Percentiles rank a stretch among this genome's conserved stretches.
Conservation (phyloP, 352 stramenopile species). For the Pythium brassicae region DNA sequence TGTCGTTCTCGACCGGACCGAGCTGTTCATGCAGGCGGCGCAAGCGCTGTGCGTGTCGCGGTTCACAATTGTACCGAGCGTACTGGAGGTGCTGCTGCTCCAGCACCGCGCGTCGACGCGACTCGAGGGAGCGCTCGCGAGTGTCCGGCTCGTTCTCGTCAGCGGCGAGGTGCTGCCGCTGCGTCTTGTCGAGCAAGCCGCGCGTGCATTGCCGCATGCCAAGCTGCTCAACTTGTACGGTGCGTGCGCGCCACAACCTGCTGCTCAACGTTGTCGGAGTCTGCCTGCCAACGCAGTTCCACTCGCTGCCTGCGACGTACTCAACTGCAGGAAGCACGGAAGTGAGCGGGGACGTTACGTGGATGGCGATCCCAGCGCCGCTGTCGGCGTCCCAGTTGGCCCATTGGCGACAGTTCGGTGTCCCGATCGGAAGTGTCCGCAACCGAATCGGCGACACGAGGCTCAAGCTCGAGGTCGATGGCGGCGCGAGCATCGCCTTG, state of each 20-base stretch:
- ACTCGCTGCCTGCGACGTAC: too few relatives aligned
- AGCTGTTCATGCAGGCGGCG: slow-evolving; percentile 22
- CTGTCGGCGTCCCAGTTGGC: slow-evolving; percentile 12
- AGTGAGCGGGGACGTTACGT: slow-evolving; percentile 56
- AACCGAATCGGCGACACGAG: slow-evolving; percentile 21
- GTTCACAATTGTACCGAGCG: slow-evolving; percentile 46
- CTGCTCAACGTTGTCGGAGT: too few relatives aligned
- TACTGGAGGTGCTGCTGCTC: slow-evolving; percentile 40
- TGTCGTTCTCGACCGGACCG: slow-evolving; percentile 33
- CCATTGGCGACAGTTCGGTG: slow-evolving; percentile 27
- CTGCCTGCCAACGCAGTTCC: too few relatives aligned
- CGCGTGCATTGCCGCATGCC: slow-evolving; percentile 17
- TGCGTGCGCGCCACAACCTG: slow-evolving; percentile 9
- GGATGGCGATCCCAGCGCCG: slow-evolving; percentile 26
- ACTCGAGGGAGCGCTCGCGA: slow-evolving; percentile 6
- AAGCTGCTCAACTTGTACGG: slow-evolving; percentile 60
- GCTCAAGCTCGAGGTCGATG: slow-evolving; percentile 19
- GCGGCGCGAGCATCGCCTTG: background rate
- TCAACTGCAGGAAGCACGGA: slow-evolving; percentile 43
- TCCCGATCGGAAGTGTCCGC: slow-evolving; percentile 35
- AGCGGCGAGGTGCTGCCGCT: slow-evolving; percentile 44
- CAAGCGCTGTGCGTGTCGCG: slow-evolving; percentile 23
- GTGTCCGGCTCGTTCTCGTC: slow-evolving; percentile 35
- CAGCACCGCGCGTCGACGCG: slow-evolving; percentile 8
- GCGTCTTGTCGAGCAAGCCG: slow-evolving; percentile 19